Base-by-base conservation (phyloP, 148 eudicot species). In the Rhododendron vialii region DNA sequence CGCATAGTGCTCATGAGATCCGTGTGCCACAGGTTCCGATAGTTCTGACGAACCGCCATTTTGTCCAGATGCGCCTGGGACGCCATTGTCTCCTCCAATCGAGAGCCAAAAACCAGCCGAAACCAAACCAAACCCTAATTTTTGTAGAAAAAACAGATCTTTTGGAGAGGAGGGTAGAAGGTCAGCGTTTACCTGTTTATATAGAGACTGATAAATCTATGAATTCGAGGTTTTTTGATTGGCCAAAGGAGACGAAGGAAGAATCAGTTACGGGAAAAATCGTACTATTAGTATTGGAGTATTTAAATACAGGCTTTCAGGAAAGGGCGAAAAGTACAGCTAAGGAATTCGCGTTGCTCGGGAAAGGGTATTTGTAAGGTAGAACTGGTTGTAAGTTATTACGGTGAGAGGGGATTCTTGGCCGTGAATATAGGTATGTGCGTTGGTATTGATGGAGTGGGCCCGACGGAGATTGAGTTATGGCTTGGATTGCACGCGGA, bases 11-110 rank as follows among this genome's bases (percentile, higher is more conserved):
- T 82, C 74, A 89, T 65, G 74, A 96, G 98, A 93, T 96, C 98
- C 67, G 96, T 91, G 89, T 93, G 98, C 98, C 98, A 96, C 30
- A 96, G 87, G 78, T 94, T 96, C 28, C 95, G 95, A 73, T 87
- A 96, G 82, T 90, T 88, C 90, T 93, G 94, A 9, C 98, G 92
- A 12, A 35, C 82, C 87, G 91, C 85, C 98, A 95, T 92, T 85
- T 94, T 94, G 22, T 93, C 91, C 53, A 93, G 9, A 53, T 91
- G 73, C 55, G 83, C 90, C 85, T 96, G 94, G 30, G 91, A 79
- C 91, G 80, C 91, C 98, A 92, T 94, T 86, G 86, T 83, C 50
- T 12, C 15, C 50, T 78, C 4, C 81, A 12, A 78, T 24, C 83
- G 9, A 73, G 77, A 73, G 33, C 36, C 13, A 30, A 13, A 1